Base-by-base conservation (phyloP, 2,329 filamentous ascomycete genomes). In the Graphium sp. region DNA sequence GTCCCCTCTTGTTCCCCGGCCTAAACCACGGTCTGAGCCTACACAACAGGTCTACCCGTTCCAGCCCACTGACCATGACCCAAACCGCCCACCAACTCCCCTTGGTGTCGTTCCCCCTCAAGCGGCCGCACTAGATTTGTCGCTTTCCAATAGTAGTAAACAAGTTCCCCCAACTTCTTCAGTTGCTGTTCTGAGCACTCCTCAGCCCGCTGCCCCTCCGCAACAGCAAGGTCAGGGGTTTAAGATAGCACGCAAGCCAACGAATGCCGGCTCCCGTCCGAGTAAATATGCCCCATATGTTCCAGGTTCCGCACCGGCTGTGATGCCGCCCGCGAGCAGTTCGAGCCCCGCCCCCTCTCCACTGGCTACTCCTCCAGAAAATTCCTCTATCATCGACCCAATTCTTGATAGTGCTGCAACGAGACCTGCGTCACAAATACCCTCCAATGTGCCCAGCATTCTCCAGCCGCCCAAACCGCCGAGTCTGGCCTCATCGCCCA, bases 41-140 rank as follows among this genome's bases (percentile, higher is more conserved):
- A 32, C 26, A 14, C 22, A 28, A 8, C 26, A 31, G 7, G 29
- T 34, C n/a, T 37, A 37, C 26, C 34, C 34, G 7, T 36, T 34
- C 18, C 36, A 36, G 24, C 34, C 34, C 9, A 28, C 13, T 6
- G 19, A 34, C n/a, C 25, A 32, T 11, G 30, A 32, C 16, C 30
- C 30, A 3, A 20, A 32, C 12, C 19, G 25, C n/a, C 30, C 30
- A 3, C 30, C 30, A 4, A 32, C 30, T 16, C 30, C 30, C 6
- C 25, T 32, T 2, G 25, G 14, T 6, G n/a, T n/a, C 14, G 25
- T 18, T n/a, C 25, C 14, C 5, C 24, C 24, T 14, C 24, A 26
- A 11, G 13, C 7, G 6, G 4, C 14, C 13, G 15, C 14, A 6
- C 17, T n/a, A 13, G 10, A 5, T 12, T n/a, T n/a, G n/a, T n/a